phyloP scores from a whole-genome alignment of 2,329 filamentous ascomycete genomes.

The Neonectria punicea region DNA sequence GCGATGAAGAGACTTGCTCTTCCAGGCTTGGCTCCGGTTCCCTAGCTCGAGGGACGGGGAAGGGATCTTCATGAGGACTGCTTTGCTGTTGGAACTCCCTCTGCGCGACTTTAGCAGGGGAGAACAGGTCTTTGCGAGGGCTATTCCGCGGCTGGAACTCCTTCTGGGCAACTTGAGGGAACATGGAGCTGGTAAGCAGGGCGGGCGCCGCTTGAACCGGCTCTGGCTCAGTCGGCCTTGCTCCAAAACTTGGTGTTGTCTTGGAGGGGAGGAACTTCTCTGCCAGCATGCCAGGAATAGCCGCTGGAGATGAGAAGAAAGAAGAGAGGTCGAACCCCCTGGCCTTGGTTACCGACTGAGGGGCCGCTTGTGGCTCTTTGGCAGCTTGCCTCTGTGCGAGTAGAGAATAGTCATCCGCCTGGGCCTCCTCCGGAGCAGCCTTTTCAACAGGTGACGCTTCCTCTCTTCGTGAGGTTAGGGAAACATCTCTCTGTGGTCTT shows the following conservation, averaged over 20 bases:
- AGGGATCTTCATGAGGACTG: not conserved
- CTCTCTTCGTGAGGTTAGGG: not conserved
- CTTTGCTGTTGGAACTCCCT: constrained; percentile 10
- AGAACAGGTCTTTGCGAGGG: constrained; percentile 49
- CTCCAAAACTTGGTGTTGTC: constrained; percentile 30
- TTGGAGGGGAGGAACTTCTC: constrained; percentile 46
- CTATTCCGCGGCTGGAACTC: constrained; percentile 47
- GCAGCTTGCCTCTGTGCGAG: constrained; percentile 46
- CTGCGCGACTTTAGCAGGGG: constrained; percentile 41
- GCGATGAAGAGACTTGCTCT: constrained; percentile 9
- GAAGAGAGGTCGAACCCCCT: constrained; percentile 60
- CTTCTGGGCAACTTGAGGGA: constrained; percentile 49
- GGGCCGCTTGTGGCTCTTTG: constrained; percentile 27
- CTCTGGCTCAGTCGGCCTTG: constrained; percentile 32
- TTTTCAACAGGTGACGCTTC: constrained; percentile 13
- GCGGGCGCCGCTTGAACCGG: constrained; percentile 32
- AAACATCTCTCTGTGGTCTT: constrained; percentile 34
- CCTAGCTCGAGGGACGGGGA: not conserved
- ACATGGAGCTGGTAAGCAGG: constrained; percentile 53
- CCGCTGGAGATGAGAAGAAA: constrained; percentile 68
- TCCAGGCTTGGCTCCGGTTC: constrained; percentile 18
- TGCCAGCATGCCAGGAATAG: constrained; percentile 49
- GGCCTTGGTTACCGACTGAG: constrained; percentile 41
- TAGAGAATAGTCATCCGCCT: constrained; percentile 57
- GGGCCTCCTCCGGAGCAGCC: constrained; percentile 29